Base-by-base conservation (phyloP, 2,329 filamentous ascomycete genomes). In the Cercospora sojina region DNA sequence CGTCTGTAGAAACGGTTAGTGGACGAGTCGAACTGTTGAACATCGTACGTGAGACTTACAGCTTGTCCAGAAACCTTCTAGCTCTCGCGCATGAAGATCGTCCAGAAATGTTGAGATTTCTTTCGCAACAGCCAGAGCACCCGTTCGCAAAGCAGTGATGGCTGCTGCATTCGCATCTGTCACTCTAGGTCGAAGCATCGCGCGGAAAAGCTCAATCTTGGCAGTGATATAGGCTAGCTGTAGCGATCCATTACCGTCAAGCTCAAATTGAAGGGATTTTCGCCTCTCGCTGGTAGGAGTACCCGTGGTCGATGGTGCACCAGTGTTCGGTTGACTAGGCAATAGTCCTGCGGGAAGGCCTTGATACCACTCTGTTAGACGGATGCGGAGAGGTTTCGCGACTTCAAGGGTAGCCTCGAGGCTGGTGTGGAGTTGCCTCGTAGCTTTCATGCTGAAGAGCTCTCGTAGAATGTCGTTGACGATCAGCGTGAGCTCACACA, bases 181-280 rank as follows among this genome's bases (percentile, higher is more conserved):
- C 3, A 72, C 69, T 27, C 67, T 76, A 8, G 80, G 80, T 10
- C 83, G 78, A 1, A 85, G 77, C 61, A 86, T 81, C 4, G 80
- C 80, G 2, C 83, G 81, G 70, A 85, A 83, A 2, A 85, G 78
- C 49, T 83, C 80, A 61, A 85, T 83, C 64, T 85, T 83, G 0
- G 83, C 82, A 0, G 83, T 82, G 57, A 83, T 81, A 67, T 85
- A 85, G 0, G 83, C 82, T 2, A 86, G 78, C 59, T 85, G 82
- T 8, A 86, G 74, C 47, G 82, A 83, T 1, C 83, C 79, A 57
- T 74, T 70, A 70, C 79, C 66, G 49, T 84, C 80, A 29, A 85
- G 78, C 25, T 83, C 81, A 9, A 69, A 65, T 51, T 84, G 79
- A 55, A 69, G 51, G 2, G 68, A 67, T 13, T 55, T 57, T 41